phyloP scores from a whole-genome alignment of 2,329 filamentous ascomycete species.

The Fusarium chaquense region DNA sequence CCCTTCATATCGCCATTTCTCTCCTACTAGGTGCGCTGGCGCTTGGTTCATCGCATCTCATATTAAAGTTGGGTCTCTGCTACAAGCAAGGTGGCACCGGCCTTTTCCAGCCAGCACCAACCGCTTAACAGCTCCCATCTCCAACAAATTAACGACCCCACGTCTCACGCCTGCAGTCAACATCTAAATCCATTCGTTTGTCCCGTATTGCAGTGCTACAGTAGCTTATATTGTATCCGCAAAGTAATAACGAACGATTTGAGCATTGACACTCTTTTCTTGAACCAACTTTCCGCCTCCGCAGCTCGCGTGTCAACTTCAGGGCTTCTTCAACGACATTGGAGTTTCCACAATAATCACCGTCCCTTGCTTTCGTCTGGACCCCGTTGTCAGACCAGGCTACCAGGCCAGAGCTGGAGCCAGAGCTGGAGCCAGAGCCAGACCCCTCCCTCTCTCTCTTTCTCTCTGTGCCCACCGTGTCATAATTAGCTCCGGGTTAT shows the following conservation, averaged over 20 bases:
- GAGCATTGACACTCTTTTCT: background rate
- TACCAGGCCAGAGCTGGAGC: background rate
- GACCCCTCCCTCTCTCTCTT: conserved; percentile 10
- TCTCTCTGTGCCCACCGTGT: conserved; percentile 34
- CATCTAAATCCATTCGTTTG: background rate
- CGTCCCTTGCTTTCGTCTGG: conserved; percentile 21
- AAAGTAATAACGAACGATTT: background rate
- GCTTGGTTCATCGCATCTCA: conserved; percentile 11
- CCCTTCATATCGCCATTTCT: conserved; percentile 1
- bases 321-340: conserved; percentile 9
- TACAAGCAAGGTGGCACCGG: conserved; percentile 5
- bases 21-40: background rate
- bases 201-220: conserved; percentile 8
- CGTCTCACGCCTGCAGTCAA: conserved; percentile 20
- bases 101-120: conserved; percentile 9
- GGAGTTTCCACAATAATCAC: conserved; percentile 29
- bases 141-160: conserved; percentile 23
- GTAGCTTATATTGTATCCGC: background rate
- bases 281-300: conserved; percentile 5
- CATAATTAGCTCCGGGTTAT: conserved; percentile 35
- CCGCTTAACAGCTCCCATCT: conserved; percentile 21
- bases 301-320: conserved; percentile 3
- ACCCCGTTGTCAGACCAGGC: conserved; percentile 36
- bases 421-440: background rate
- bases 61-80: conserved; percentile 1